Base-by-base conservation (phyloP, 1,284 basidiomycete species). In the Fomes fomentarius region DNA sequence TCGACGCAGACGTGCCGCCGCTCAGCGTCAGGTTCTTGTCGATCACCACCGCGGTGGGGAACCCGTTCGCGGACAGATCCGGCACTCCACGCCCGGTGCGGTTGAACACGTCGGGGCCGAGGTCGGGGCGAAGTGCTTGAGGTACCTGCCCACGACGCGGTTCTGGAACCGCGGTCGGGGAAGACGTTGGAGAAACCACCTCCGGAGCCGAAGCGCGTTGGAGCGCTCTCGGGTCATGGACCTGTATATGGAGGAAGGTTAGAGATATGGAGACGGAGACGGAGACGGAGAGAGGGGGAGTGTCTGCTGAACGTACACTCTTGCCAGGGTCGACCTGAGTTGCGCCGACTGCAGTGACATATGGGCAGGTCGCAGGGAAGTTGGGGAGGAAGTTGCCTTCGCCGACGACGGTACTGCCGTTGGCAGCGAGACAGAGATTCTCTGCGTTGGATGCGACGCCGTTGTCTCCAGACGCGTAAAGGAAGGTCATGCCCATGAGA, bases 391-490 rank as follows among this genome's bases (percentile, higher is more conserved):
- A 63, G 26, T 56, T 59, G 30, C 69, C 72, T 26, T 58, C 54
- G n/a, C 54, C 48, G n/a, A 65, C 63, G 44, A 71, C 71, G 8
- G 63, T 30, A 3, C 47, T 43, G 62, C 73, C 67, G 35, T 58
- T 54, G 1, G 60, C 40, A 28, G 65, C 45, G n/a, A 73, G 54
- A 55, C 73, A 74, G 17, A 62, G 66, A 46, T 45, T 45, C 15
- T 82, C 83, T 9, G 54, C 52, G 56, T 77, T 69, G 60, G 82
- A 80, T 5, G 78, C 82, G 15, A 85, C 83, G 26, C 83, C 83
- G 39, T 75, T 43, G 46, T 67, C 81, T 1, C 82, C 83, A 12
- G 78, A 79, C 33, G 76, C 75, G 58, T 74, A 83, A 35, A 85
- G 62, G 11, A 85, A 60, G 3, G 82, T 81, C 5, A 78, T 53